Evolutionary conservation across 441 rosid species (phyloP).

Genomic region (Euphorbia celastroides): DNA sequence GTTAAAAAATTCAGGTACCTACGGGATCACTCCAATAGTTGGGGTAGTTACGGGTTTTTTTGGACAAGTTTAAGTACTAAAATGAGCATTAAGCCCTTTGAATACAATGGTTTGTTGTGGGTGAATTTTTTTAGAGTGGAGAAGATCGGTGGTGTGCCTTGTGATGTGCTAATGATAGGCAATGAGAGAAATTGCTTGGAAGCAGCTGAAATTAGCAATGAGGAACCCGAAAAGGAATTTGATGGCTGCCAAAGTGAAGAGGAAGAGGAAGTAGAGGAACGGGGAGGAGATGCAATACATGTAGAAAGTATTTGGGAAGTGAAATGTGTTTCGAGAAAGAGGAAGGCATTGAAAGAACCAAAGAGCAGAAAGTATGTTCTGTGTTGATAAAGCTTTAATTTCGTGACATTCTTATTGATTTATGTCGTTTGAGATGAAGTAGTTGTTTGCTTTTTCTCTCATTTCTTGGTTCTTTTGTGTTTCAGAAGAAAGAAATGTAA

Average conservation of each 20-base stretch:
- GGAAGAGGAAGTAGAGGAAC: slow-evolving; percentile 35
- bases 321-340: slow-evolving; percentile 53
- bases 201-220: slow-evolving; percentile 38
- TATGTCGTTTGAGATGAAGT: background rate
- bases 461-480: background rate
- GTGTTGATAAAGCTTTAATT: background rate
- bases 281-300: slow-evolving; percentile 16
- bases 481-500: slow-evolving; percentile 66
- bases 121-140: slow-evolving; percentile 43
- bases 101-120: background rate
- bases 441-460: background rate
- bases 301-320: slow-evolving; percentile 29
- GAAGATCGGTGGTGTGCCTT: slow-evolving; percentile 34
- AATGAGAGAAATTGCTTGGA: slow-evolving; percentile 29
- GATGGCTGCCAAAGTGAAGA: slow-evolving; percentile 55
- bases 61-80: background rate
- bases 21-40: background rate
- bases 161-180: slow-evolving; percentile 26
- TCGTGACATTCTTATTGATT: background rate
- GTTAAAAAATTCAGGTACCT: too few relatives aligned
- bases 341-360: slow-evolving; percentile 60
- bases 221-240: slow-evolving; percentile 57
- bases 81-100: too few relatives aligned
- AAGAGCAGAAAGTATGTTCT: slow-evolving; percentile 41
- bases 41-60: background rate